Evolutionary conservation across 2,329 filamentous ascomycete genomes (phyloP).

Genomic region (Colletotrichum chlorophyti): DNA sequence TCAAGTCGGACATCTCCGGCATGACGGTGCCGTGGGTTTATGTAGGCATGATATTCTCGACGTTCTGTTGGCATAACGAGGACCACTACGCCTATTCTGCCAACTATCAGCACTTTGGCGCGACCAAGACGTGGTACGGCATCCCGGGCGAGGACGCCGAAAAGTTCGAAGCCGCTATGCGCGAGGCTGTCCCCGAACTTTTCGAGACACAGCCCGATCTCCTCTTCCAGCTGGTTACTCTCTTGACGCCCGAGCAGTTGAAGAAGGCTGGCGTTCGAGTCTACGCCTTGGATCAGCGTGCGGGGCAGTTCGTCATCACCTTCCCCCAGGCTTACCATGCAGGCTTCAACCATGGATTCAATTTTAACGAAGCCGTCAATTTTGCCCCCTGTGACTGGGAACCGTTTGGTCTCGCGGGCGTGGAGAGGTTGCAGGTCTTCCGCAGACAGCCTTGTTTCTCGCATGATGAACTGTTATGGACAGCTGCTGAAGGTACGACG

Average conservation of each 20-base stretch:
- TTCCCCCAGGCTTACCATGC: constrained; percentile 98
- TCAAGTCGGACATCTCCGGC: constrained; percentile 97
- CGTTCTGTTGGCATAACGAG: constrained; percentile 99
- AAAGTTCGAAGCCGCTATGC: constrained; percentile 96
- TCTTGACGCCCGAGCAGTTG: constrained; percentile 91
- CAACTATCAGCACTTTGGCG: constrained; percentile 98
- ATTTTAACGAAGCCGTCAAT: constrained; percentile 98
- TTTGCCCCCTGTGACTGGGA: constrained; percentile 97
- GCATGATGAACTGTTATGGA: constrained; percentile 92
- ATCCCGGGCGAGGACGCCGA: constrained; percentile 93
- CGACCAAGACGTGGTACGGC: constrained; percentile 99
- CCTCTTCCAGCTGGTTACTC: constrained; percentile 94
- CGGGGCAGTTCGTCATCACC: constrained; percentile 94
- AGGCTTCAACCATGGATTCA: constrained; percentile 98
- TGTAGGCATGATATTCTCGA: constrained; percentile 99
- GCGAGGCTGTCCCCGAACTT: constrained; percentile 90
- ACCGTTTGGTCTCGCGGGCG: constrained; percentile 84
- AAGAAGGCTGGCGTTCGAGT: constrained; percentile 92
- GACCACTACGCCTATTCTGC: constrained; percentile 98
- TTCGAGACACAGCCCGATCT: constrained; percentile 98
- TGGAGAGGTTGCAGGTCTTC: constrained; percentile 86
- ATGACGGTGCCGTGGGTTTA: constrained; percentile 99
- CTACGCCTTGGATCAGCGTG: constrained; percentile 93
- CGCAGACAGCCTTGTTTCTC: constrained; percentile 95
- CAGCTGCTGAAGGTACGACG: constrained; percentile 81